These are phyloP conservation scores for Ascochyta viciae-villosae DNA, from an alignment of 2,329 filamentous ascomycete genomes.

Conservation along the genomic window DNA sequence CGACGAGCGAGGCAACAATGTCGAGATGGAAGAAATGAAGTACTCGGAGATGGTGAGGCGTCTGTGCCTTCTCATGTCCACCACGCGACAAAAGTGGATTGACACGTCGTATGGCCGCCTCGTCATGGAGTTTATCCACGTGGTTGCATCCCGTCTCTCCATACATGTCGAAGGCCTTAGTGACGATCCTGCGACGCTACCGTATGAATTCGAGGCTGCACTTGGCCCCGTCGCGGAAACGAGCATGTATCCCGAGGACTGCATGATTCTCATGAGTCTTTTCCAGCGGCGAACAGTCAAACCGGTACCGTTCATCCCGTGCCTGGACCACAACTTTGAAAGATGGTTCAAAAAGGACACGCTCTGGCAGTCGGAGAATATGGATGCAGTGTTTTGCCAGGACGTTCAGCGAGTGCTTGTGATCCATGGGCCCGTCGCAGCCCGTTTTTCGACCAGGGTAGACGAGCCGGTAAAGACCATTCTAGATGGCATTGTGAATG, in stretches of 20 bases:
- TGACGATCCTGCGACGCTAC: neutral
- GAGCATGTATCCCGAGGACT: neutral
- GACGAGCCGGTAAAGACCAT: conserved; percentile 25
- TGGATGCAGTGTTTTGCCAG: conserved; percentile 46
- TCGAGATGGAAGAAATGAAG: conserved; percentile 95
- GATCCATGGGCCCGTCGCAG: conserved; percentile 49
- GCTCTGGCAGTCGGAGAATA: conserved; percentile 50
- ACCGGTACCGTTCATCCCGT: conserved; percentile 47
- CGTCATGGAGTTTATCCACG: conserved; percentile 86
- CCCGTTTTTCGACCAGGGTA: conserved; percentile 22
- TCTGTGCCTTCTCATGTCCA: conserved; percentile 89
- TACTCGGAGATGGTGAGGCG: conserved; percentile 87
- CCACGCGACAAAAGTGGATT: conserved; percentile 91
- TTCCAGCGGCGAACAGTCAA: conserved; percentile 44
- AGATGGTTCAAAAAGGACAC: conserved; percentile 53
- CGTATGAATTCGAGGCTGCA: neutral
- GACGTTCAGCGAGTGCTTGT: conserved; percentile 47
- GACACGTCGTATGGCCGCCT: conserved; percentile 79
- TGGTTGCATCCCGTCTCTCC: conserved; percentile 19
- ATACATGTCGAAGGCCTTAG: neutral
- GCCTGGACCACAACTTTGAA: conserved; percentile 48
- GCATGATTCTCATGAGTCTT: conserved; percentile 39
- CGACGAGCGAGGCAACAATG: conserved; percentile 79
- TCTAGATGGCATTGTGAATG: conserved; percentile 11
- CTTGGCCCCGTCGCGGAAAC: neutral